Percentiles rank a stretch among this genome's conserved stretches.
Conservation (phyloP, 2,329 filamentous ascomycete genomes). For the Colletotrichum eleusines region DNA sequence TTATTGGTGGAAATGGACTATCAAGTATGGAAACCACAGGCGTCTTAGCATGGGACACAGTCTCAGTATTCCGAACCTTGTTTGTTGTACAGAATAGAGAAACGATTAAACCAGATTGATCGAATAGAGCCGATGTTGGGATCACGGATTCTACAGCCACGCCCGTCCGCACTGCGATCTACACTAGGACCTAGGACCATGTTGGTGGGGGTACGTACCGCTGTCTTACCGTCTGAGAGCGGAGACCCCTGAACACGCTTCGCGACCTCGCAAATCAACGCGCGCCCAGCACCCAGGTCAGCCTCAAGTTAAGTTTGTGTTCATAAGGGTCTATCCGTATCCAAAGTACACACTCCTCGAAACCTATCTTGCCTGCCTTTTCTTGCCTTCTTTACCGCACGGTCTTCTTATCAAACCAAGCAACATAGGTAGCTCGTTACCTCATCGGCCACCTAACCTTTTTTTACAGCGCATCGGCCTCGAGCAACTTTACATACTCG, state of each 20-base stretch:
- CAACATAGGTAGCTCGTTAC: not conserved
- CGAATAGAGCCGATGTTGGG: not conserved
- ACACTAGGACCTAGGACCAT: too few species aligned
- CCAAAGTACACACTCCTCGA: constrained; percentile 3
- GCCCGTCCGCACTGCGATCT: constrained; percentile 2
- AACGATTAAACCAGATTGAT: not conserved
- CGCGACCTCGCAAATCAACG: constrained; percentile 25
- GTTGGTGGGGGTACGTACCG: constrained; percentile 6
- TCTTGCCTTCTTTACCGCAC: not conserved
- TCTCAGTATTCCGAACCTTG: not conserved
- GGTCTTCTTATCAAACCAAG: not conserved
- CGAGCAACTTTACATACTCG: not conserved
- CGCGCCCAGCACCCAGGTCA: constrained; percentile 20
- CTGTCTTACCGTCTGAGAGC: not conserved
- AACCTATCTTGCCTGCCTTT: constrained; percentile 2
- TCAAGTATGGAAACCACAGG: not conserved
- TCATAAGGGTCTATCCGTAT: constrained; percentile 17
- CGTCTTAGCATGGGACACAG: not conserved
- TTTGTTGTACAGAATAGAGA: constrained; percentile 2
- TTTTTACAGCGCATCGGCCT: not conserved
- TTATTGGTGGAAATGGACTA: not conserved
- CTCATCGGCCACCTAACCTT: not conserved
- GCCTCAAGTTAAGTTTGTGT: constrained; percentile 29
- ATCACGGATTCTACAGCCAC: constrained; percentile 1
- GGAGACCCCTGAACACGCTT: constrained; percentile 28